Base-by-base conservation (phyloP, 345 rosid genomes). In the Eucalyptus paniculata region DNA sequence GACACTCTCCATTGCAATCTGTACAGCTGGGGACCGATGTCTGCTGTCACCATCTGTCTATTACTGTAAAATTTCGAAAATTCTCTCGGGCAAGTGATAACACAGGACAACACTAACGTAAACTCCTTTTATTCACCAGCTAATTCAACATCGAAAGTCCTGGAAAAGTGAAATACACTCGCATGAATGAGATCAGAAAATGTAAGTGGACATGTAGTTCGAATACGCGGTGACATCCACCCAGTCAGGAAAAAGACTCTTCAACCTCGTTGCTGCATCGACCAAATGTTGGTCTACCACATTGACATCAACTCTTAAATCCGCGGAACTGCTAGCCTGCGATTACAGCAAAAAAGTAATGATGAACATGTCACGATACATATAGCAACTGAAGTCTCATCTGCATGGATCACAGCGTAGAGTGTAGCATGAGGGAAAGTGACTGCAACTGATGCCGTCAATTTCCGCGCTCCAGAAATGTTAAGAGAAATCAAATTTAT, bases 261-360 rank as follows among this genome's bases (percentile, higher is more conserved):
- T 98, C 91, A 98, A 88, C 89, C 90, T 94, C 94, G 88, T 90
- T 77, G 97, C 94, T 88, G 92, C 94, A 54, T 93, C 95, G 13
- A 90, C 95, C 92, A 96, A 87, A 89, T 91, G 89, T 91, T 98
- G 99, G 92, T 98, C 99, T 56, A 98, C 88, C 89, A 98, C 99
- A 32, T 95, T 95, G 47, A 97, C 90, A 44, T 97, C 99, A 88
- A 96, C 97, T 90, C 96, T 92, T 45, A 98, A 67, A 85, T 93
- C 91, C 87, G 90, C 93, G 49, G 93, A 89, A 86, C 91, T 91
- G 89, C 91, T 93, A 10, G 97, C 97, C 99, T 96, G 95, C 83
- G 87, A 81, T 87, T 65, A 37, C 89, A 81, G 49, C 19, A 12
- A 34, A 86, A 62, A 77, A 47, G 50, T 37, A 77, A 77, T 21